Conservation (phyloP, 192 early-diverging fungal species). For the Funneliformis geosporum region DNA sequence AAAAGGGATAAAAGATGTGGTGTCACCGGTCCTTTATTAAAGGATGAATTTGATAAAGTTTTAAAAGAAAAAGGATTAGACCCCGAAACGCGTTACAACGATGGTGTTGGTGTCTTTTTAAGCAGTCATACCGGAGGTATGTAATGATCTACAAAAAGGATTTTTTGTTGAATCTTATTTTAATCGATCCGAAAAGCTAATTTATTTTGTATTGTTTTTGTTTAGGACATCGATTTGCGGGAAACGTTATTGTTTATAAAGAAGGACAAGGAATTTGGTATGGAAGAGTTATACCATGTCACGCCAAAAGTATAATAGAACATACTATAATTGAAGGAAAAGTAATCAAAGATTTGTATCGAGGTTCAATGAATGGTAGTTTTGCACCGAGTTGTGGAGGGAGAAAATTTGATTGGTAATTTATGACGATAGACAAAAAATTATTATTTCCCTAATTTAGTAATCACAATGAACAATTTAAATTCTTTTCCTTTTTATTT, state of each 20-base stretch:
- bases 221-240: conserved; percentile 60
- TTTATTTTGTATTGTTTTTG: background rate
- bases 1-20: conserved; percentile 59
- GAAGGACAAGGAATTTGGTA: conserved; percentile 60
- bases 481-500: too few relatives aligned
- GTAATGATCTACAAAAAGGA: background rate
- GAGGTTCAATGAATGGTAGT: conserved; percentile 56
- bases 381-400: conserved; percentile 38
- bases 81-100: conserved; percentile 6
- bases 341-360: conserved; percentile 55
- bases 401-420: conserved; percentile 16
- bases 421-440: too few relatives aligned
- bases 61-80: conserved; percentile 51
- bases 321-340: conserved; percentile 47
- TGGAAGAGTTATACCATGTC: conserved; percentile 55
- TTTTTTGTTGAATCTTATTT: too few relatives aligned
- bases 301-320: conserved; percentile 53
- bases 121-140: conserved; percentile 58
- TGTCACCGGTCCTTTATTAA: conserved; percentile 51
- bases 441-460: too few relatives aligned
- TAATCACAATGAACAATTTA: too few relatives aligned
- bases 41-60: conserved; percentile 50
- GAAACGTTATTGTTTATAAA: conserved; percentile 57
- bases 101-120: conserved; percentile 44
- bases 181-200: too few relatives aligned